phyloP scores from a whole-genome alignment of 768 basidiomycete species.

The Russula sp. region DNA sequence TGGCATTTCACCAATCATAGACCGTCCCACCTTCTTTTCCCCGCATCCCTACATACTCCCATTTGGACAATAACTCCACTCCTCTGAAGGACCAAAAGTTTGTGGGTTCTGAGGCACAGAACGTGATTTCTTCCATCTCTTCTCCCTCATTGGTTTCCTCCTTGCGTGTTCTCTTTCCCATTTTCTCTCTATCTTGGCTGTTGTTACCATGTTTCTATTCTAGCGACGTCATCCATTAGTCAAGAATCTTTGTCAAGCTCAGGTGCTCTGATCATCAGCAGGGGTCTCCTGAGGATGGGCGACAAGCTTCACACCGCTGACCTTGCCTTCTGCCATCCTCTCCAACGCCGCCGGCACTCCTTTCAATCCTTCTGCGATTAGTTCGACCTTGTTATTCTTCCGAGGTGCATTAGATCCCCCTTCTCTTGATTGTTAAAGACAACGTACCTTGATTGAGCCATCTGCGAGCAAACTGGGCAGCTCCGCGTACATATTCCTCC shows the following conservation, averaged over 20 bases:
- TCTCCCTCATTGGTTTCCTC: too few species aligned
- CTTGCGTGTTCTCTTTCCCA: too few species aligned
- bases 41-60: too few species aligned
- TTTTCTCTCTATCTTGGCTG: too few species aligned
- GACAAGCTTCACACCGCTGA: conserved; percentile 29
- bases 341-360: conserved; percentile 26
- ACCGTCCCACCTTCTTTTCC: too few species aligned
- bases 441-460: conserved; percentile 17
- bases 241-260: not conserved
- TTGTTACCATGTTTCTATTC: too few species aligned
- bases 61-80: too few species aligned
- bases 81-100: too few species aligned
- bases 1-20: too few species aligned
- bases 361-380: conserved; percentile 25
- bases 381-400: conserved; percentile 27
- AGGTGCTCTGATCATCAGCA: not conserved
- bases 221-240: too few species aligned
- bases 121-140: too few species aligned
- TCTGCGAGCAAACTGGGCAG: conserved; percentile 9
- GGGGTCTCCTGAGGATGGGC: conserved; percentile 10
- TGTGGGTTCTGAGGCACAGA: too few species aligned
- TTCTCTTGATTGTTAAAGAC: not conserved
- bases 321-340: conserved; percentile 19
- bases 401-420: not conserved
- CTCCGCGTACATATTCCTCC: conserved; percentile 3